Conservation (phyloP, 768 basidiomycete genomes). For the Boletus tylopilopsis region DNA sequence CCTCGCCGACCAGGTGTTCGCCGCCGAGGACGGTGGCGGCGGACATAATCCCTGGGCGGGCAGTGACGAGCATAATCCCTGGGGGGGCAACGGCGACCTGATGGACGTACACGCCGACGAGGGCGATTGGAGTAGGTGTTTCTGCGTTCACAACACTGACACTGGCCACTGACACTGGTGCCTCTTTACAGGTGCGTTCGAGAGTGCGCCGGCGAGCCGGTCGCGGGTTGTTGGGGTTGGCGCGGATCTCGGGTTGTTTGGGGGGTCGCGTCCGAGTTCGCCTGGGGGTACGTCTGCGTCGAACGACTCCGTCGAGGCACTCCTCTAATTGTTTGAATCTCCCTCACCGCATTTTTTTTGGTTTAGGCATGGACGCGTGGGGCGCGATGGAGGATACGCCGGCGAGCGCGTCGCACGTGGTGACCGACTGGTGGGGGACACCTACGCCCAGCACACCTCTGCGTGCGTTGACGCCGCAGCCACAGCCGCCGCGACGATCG, state of each 20-base stretch:
- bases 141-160: too few relatives aligned
- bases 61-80: slow-evolving; percentile 56
- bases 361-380: slow-evolving; percentile 21
- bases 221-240: slow-evolving; percentile 28
- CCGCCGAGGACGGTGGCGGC: slow-evolving; percentile 28
- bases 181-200: slow-evolving; percentile 65
- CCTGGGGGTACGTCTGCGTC: slow-evolving; percentile 12
- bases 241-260: slow-evolving; percentile 30
- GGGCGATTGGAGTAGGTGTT: slow-evolving; percentile 94
- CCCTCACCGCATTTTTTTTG: too few relatives aligned
- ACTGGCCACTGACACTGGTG: not conserved
- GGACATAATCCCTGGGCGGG: slow-evolving; percentile 63
- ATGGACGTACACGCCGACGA: slow-evolving; percentile 93
- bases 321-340: too few relatives aligned
- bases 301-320: too few relatives aligned
- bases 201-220: slow-evolving; percentile 45
- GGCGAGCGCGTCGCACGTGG: slow-evolving; percentile 1
- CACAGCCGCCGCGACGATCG: slow-evolving; percentile 4
- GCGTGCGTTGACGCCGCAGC: slow-evolving; percentile 23
- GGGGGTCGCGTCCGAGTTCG: slow-evolving; percentile 11
- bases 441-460: slow-evolving; percentile 11
- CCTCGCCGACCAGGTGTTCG: slow-evolving; percentile 57
- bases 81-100: slow-evolving; percentile 76
- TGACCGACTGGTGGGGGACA: slow-evolving; percentile 13
- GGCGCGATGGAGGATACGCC: slow-evolving; percentile 12